Evolutionary conservation across 371 early-diverging fungal genomes (phyloP), one percentile per base, ranked within the genome.

Genomic region (Umbelopsis sp.): DNA sequence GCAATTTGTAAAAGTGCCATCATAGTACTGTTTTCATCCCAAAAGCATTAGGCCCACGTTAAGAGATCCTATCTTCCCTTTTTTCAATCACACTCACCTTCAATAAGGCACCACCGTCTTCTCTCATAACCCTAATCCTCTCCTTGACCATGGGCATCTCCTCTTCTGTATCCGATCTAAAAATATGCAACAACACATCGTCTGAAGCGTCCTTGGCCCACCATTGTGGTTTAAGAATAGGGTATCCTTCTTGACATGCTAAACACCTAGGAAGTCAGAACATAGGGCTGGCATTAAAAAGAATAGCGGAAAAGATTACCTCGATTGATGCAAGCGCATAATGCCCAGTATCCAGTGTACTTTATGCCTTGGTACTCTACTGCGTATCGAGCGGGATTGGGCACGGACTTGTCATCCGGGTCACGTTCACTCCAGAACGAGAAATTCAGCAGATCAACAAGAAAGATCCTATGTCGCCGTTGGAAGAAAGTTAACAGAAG

Each of bases 281-380:
- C 22, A 0, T 41, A 2, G 41, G 12, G 2, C 1, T 7, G 0
- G 12, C 1, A 10, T 41, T 1, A 0, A 12, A 18, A 12, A 32
- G 50, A 32, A 20, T 35, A 0, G 18, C 2, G 6, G 2, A 20
- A 44, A 52, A 69, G 44, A 25, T 52, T 81, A 87, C 86, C 89
- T 66, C 94, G 80, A 70, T 93, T 91, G 70, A 95, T 80, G 25
- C 89, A 87, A 0, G 96, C 96, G 63, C 92, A 92, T 48, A 96
- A 76, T 0, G 94, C 84, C 95, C 95, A 94, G 76, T 96, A 96
- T 2, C 96, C 96, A 14, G 87, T 88, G 72, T 95, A 93, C n/a
- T 72, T 41, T 11, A 62, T 65, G 11, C 86, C 91, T 8, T 88
- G 70, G 57, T 86, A 87, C 0, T 72, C 65, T n/a, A 95, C 87